These are phyloP conservation scores for Chalciporus sphaerocephalus DNA, from an alignment of 768 basidiomycete species.

Conservation along the genomic window DNA sequence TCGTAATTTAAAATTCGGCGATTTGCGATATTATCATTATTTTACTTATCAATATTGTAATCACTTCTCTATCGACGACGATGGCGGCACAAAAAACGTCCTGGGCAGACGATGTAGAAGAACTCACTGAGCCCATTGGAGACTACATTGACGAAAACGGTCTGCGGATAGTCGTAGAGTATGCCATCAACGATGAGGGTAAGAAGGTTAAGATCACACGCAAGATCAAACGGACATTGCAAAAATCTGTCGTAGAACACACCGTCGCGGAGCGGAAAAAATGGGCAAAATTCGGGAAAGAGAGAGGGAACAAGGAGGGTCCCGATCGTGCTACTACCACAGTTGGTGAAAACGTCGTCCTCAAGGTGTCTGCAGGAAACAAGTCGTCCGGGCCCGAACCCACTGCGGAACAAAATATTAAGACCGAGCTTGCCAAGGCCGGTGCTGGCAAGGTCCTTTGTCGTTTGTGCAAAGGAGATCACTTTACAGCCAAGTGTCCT, in stretches of 20 bases:
- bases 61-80: constrained; percentile 9
- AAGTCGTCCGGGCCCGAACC: constrained; percentile 68
- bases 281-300: constrained; percentile 92
- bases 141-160: constrained; percentile 85
- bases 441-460: constrained; percentile 89
- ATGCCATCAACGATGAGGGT: constrained; percentile 83
- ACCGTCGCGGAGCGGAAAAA: constrained; percentile 89
- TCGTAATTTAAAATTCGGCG: too few species aligned
- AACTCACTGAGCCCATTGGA: constrained; percentile 54
- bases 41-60: not conserved
- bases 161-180: constrained; percentile 79
- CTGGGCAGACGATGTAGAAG: constrained; percentile 87
- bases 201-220: constrained; percentile 95
- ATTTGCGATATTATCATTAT: not conserved
- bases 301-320: constrained; percentile 81
- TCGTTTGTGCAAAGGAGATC: constrained; percentile 92
- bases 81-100: constrained; percentile 54
- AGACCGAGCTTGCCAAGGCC: constrained; percentile 61
- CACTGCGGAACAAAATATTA: constrained; percentile 59
- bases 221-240: constrained; percentile 78
- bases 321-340: constrained; percentile 93
- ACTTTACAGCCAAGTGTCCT: constrained; percentile 98
- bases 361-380: constrained; percentile 61
- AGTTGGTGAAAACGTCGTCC: constrained; percentile 68
- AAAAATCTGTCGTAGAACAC: constrained; percentile 92